These are phyloP conservation scores for Willaertia magna DNA, from an alignment of 208 protist genomes.

Conservation along the genomic window DNA sequence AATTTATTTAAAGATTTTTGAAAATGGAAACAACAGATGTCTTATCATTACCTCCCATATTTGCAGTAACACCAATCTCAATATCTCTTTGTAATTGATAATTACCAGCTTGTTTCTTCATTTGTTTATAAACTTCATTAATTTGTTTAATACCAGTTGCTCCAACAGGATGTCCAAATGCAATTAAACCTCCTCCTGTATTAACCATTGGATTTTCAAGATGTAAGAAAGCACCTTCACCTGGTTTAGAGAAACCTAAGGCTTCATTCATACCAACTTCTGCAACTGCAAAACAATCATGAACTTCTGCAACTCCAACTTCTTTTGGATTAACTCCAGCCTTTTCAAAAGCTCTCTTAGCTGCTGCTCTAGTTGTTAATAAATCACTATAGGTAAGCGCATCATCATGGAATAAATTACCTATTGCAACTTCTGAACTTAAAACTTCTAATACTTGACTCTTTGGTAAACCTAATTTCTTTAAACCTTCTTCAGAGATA, in stretches of 20 bases:
- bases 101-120: conserved; percentile 68
- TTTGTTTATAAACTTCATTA: conserved; percentile 72
- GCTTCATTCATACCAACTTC: conserved; percentile 81
- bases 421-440: conserved; percentile 39
- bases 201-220: conserved; percentile 67
- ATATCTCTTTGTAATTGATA: conserved; percentile 67
- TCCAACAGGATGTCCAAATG: conserved; percentile 71
- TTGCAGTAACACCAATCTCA: conserved; percentile 59
- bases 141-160: conserved; percentile 74
- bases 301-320: conserved; percentile 63
- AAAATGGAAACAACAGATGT: conserved; percentile 64
- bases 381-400: conserved; percentile 47
- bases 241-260: conserved; percentile 63
- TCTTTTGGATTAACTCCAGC: conserved; percentile 48
- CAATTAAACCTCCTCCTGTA: conserved; percentile 67
- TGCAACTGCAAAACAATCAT: conserved; percentile 78
- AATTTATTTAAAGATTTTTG: conserved; percentile 49
- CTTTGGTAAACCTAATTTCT: conserved; percentile 44
- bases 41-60: conserved; percentile 82
- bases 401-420: conserved; percentile 58
- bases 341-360: conserved; percentile 47
- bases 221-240: conserved; percentile 53
- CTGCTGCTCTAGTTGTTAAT: conserved; percentile 50
- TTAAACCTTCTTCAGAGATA: conserved; percentile 55
- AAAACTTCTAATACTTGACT: conserved; percentile 55